Base-by-base conservation (phyloP, 2,329 filamentous ascomycete species). In the Paraphaeosphaeria minitans region DNA sequence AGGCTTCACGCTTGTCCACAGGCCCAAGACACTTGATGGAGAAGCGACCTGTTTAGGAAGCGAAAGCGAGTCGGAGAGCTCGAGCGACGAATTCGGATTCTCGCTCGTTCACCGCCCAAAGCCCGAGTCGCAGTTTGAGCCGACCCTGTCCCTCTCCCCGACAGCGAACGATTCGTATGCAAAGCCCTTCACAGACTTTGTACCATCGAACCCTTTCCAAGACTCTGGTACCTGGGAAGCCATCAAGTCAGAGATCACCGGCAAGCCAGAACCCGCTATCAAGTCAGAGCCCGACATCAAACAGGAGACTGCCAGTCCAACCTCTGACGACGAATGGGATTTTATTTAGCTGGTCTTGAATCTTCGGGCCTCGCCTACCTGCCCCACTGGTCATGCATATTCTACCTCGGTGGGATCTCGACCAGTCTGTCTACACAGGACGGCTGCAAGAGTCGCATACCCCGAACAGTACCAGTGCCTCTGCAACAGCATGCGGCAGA, bases 71-170 rank as follows among this genome's bases (percentile, higher is more conserved):
- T 35, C 41, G 12, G 51, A 53, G n/a, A 53, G 51, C 51, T 67
- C 64, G 2, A 62, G 62, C 39, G 67, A 69, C 35, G 68, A 71
- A 21, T 58, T 65, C 8, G 70, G 67, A 29, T 73, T 67, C 53
- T 61, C 63, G 1, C 31, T 72, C 14, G 64, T 73, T 5, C 60
- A 62, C 50, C 60, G 62, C 19, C 68, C 68, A 21, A 66, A 62
- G 21, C 14, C 9, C 35, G 39, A 45, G 51, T 6, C 14, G 27
- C n/a, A 29, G 19, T 19, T 19, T 21, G 16, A 47, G 12, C 19
- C 27, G 27, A n/a, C 42, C 1, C 33, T 29, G 10, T 21, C 16
- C 1, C 16, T 12, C 14, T 19, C 31, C 22, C 43, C 49, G 13
- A 19, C 45, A 21, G 50, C 61, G 6, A 55, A 57, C 22, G 48